Evolutionary conservation across 352 stramenopile species (phyloP).

Genomic region (Globisporangium perplexum): DNA sequence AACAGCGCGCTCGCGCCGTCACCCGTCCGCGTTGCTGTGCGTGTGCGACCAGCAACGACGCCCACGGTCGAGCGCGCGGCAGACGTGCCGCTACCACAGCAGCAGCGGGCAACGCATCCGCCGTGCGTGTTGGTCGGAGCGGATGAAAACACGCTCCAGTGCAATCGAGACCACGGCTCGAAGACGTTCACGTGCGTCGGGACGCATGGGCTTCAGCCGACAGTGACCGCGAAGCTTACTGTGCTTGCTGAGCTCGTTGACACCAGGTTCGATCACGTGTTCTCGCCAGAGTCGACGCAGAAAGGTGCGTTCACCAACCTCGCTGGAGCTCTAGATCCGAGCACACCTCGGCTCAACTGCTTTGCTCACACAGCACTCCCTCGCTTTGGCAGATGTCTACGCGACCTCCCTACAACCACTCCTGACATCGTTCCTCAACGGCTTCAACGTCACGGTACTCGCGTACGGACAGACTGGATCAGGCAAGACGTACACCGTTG

Average conservation of each 20-base stretch:
- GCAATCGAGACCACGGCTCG: constrained; percentile 26
- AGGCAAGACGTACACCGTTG: constrained; percentile 54
- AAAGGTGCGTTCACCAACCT: constrained; percentile 16
- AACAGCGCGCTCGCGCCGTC: constrained; percentile 8
- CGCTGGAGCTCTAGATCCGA: background rate
- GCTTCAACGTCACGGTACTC: constrained; percentile 58
- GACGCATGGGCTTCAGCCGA: background rate
- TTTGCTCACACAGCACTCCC: background rate
- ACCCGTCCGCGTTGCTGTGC: constrained; percentile 60
- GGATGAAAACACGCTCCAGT: constrained; percentile 22
- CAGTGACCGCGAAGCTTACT: background rate
- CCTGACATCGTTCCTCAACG: constrained; percentile 38
- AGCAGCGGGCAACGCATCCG: background rate
- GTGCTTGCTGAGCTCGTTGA: background rate
- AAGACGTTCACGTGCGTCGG: constrained; percentile 41
- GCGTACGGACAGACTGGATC: constrained; percentile 55
- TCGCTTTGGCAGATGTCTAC: constrained; percentile 30
- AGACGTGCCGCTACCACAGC: background rate
- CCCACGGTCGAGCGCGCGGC: constrained; percentile 1
- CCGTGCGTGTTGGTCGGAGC: background rate
- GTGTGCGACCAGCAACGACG: constrained; percentile 30
- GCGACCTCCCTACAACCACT: constrained; percentile 31
- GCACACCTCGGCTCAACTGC: background rate
- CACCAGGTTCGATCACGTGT: constrained; percentile 58
- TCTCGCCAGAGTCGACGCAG: constrained; percentile 28